Base-by-base conservation (phyloP, 164 flowering plant genomes). In the Nymphaea colorata region DNA sequence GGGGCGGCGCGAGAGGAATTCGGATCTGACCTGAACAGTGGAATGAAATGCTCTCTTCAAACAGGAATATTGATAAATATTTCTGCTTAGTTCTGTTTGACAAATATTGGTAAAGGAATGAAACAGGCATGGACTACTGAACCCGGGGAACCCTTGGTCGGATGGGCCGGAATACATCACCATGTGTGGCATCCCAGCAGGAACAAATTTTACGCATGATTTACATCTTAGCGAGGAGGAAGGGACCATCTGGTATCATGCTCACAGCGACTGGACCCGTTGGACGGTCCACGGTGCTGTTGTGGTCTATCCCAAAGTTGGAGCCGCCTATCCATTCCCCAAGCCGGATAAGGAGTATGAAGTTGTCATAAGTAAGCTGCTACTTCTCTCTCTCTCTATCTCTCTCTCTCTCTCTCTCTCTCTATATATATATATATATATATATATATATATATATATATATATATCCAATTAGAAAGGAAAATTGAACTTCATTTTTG, bases 201-300 rank as follows among this genome's bases (percentile, higher is more conserved):
- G 87, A 44, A 3, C 44, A 1, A 78, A 65, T 2, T 85, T 77
- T 65, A 77, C n/a, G 3, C 74, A 83, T 60, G 68, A 71, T 59
- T 41, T 82, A 10, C 59, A 55, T 36, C 63, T 83, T 18, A 67
- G 81, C 0, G 7, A 43, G 0, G 85, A 86, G 44, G 83, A 79
- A 73, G 88, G 88, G 2, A 83, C 59, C 16, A 16, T 85, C 0
- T 84, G 88, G 88, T 84, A 84, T 84, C 88, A 84, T 60, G 88
- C 86, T 5, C 86, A 84, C 42, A 85, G 83, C 25, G 84, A 69
- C 4, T 83, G 89, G 89, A 44, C 75, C 3, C 43, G 89, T 7
- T 65, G 66, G 10, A 69, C 71, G 15, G 71, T 69, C 0, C 60
- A 69, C 51, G 71, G 71, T 3, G 71, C 66, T 4, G 63, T 69